Evolutionary conservation across 768 basidiomycete species (phyloP).

Genomic region (Kockovaella imperatae): DNA sequence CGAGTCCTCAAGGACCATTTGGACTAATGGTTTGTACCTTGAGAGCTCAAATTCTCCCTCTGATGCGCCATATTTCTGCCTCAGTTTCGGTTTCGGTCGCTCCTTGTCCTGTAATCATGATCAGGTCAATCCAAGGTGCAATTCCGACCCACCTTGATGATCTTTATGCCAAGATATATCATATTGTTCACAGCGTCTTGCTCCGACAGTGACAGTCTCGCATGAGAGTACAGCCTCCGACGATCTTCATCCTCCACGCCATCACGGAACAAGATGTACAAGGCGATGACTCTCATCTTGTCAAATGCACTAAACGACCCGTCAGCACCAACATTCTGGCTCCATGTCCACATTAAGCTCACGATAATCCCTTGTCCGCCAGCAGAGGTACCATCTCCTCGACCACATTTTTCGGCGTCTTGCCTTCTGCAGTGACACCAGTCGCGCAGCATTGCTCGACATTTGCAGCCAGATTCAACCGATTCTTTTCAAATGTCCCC

Average conservation of each 20-base stretch:
- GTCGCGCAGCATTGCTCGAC: constrained; percentile 98
- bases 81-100: neutral
- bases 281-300: constrained; percentile 91
- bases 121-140: neutral
- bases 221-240: constrained; percentile 88
- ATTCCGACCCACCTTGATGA: constrained; percentile 59
- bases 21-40: constrained; percentile 76
- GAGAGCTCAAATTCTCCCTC: constrained; percentile 98
- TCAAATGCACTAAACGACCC: constrained; percentile 59
- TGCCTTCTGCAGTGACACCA: constrained; percentile 81
- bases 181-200: constrained; percentile 91
- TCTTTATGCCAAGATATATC: constrained; percentile 68
- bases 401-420: constrained; percentile 85
- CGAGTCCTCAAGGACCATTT: constrained; percentile 84
- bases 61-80: constrained; percentile 52
- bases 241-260: constrained; percentile 98
- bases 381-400: constrained; percentile 98
- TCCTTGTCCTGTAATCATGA: too few species aligned
- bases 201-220: constrained; percentile 73
- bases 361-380: constrained; percentile 79
- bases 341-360: constrained; percentile 42
- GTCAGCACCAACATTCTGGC: neutral
- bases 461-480: constrained; percentile 68
- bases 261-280: constrained; percentile 89
- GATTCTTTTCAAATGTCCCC: constrained; percentile 80